Base-by-base conservation (phyloP, 208 protist species). In the Acanthamoeba royreba region DNA sequence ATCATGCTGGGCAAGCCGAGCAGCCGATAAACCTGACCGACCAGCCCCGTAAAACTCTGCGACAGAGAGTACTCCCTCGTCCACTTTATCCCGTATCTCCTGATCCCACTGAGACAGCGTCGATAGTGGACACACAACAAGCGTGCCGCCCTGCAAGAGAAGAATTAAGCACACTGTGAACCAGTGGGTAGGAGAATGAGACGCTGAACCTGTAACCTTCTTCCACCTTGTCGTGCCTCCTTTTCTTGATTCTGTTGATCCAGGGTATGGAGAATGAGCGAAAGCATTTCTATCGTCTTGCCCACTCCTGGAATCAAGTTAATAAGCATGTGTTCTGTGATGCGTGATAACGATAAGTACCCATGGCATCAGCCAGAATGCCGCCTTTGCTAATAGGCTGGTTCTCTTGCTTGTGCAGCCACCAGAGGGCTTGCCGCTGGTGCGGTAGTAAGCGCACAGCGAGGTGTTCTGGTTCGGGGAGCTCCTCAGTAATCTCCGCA, bases 241-340 rank as follows among this genome's bases (percentile, higher is more conserved):
- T 35, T 25, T 35, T 9, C 4, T 38, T 17, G 35, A 13, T n/a
- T 8, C 38, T 81, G 38, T 22, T 4, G 22, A 4, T 4, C 38
- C 5, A 49, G 7, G 4, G 33, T 81, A 38, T 42, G 38, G 35
- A 81, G 69, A n/a, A 81, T n/a, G 38, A 81, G 69, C 28, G 69
- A 9, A 11, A 81, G 28, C 69, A 81, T 81, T 81, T 81, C 38
- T n/a, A 81, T 47, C 4, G 96, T 97, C 94, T 97, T 97, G 22
- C 95, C 95, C 3, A 96, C 55, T 5, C 55, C 55, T 66, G 55
- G 4, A 5, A 5, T 35, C 55, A n/a, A 66, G n/a, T n/a, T n/a
- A n/a, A n/a, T n/a, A n/a, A n/a, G n/a, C n/a, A n/a, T n/a, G n/a
- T 25, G 49, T 55, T 19, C 19, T 9, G 49, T 19, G 19, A 55